A percentile compares a stretch with the other conserved stretches of the same genome.
Evolutionary conservation across 208 protist species (phyloP).

Genomic region (Leptomonas seymouri): DNA sequence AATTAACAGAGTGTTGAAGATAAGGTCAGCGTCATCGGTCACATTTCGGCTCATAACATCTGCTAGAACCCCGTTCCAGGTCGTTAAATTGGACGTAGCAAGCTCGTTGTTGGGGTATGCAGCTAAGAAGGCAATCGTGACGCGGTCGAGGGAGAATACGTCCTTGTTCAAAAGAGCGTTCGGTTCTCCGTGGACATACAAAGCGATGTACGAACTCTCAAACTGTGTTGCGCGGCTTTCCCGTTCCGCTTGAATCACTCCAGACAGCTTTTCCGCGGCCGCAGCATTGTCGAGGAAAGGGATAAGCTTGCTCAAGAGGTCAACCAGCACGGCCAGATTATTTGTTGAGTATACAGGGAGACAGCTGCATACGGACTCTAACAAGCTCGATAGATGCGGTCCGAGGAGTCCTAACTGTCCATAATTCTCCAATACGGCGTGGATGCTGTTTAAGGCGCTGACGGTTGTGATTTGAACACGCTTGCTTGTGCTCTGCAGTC

Average conservation of each 20-base stretch:
- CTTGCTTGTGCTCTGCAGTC: slow-evolving; percentile 78
- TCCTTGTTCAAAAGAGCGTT: slow-evolving; percentile 84
- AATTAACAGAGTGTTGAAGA: slow-evolving; percentile 58
- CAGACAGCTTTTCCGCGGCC: slow-evolving; percentile 31
- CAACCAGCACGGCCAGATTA: slow-evolving; percentile 75
- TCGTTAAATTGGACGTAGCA: slow-evolving; percentile 48
- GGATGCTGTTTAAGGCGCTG: slow-evolving; percentile 57
- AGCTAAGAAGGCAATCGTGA: slow-evolving; percentile 49
- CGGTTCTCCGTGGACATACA: slow-evolving; percentile 53
- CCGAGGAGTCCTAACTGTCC: slow-evolving; percentile 26
- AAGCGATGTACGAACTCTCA: slow-evolving; percentile 64
- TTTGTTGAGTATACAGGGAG: slow-evolving; percentile 75
- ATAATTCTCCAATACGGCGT: slow-evolving; percentile 45
- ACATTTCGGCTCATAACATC: slow-evolving; percentile 60
- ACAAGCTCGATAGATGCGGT: slow-evolving; percentile 33
- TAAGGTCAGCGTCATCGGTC: slow-evolving; percentile 63
- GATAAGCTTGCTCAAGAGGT: slow-evolving; percentile 45
- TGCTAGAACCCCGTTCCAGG: slow-evolving; percentile 55
- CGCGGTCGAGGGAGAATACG: slow-evolving; percentile 83
- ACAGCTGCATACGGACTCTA: slow-evolving; percentile 50
- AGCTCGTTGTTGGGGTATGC: slow-evolving; percentile 45
- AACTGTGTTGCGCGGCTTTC: slow-evolving; percentile 46
- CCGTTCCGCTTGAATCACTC: slow-evolving; percentile 52
- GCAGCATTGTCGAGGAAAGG: slow-evolving; percentile 23
- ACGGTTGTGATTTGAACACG: slow-evolving; percentile 75